phyloP scores from a whole-genome alignment of 768 basidiomycete genomes.

The Chlorophyllum brunneum region DNA sequence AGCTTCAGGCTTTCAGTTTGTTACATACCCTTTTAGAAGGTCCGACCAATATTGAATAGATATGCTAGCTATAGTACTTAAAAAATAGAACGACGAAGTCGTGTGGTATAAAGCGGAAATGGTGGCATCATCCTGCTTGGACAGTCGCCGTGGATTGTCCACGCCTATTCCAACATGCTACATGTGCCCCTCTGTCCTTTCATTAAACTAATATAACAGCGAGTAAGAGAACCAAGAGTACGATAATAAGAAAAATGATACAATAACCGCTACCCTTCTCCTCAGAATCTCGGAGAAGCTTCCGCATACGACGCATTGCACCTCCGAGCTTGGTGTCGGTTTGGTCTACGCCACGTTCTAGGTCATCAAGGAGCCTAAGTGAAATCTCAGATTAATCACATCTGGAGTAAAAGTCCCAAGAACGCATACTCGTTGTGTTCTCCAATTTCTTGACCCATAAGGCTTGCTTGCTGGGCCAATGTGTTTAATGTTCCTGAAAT shows the following conservation, averaged over 20 bases:
- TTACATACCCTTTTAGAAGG: too few species aligned
- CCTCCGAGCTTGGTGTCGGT: slow-evolving; percentile 62
- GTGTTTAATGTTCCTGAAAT: slow-evolving; percentile 85
- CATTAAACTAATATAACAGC: slow-evolving; percentile 76
- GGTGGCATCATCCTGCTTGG: too few species aligned
- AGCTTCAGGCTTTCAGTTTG: too few species aligned
- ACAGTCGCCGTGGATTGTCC: too few species aligned
- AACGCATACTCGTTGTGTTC: slow-evolving; percentile 82
- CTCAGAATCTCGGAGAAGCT: slow-evolving; percentile 84
- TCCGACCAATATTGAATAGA: too few species aligned
- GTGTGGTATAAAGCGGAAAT: too few species aligned
- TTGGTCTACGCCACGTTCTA: slow-evolving; percentile 68
- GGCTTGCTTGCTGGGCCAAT: slow-evolving; percentile 83
- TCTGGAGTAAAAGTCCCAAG: background rate
- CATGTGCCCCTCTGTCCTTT: too few species aligned
- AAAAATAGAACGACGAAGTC: too few species aligned
- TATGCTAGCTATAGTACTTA: too few species aligned
- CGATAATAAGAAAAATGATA: slow-evolving; percentile 77
- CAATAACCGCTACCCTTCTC: slow-evolving; percentile 91
- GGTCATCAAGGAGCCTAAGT: slow-evolving; percentile 72
- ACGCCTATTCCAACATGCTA: too few species aligned
- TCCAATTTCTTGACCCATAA: slow-evolving; percentile 90
- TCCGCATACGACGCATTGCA: slow-evolving; percentile 68
- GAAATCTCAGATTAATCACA: background rate
- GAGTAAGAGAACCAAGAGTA: slow-evolving; percentile 73